These are phyloP conservation scores for Colletotrichum falcatum DNA, from an alignment of 2,329 filamentous ascomycete species.

Conservation along the genomic window DNA sequence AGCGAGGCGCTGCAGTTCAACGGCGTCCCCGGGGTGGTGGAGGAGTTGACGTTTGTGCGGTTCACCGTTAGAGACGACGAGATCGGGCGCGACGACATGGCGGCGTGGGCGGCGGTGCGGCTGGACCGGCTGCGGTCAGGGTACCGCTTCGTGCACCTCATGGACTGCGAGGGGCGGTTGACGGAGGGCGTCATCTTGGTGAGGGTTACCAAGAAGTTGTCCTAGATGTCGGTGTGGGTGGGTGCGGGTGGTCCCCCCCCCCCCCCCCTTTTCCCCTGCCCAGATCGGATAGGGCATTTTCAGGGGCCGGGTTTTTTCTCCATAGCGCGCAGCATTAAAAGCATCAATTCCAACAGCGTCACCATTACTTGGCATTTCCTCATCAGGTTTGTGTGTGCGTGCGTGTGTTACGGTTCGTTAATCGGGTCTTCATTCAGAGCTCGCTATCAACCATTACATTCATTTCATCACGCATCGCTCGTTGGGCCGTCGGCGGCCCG, in stretches of 20 bases:
- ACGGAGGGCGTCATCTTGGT: constrained; percentile 80
- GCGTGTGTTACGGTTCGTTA: neutral
- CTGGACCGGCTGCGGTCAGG: constrained; percentile 84
- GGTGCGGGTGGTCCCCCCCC: no score
- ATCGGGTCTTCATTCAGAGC: neutral
- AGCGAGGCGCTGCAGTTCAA: constrained; percentile 70
- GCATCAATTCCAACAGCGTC: neutral
- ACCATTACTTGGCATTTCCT: neutral
- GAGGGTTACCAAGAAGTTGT: constrained; percentile 73
- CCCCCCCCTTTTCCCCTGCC: neutral
- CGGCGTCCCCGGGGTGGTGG: constrained; percentile 67
- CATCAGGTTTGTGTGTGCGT: neutral
- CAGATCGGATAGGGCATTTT: neutral
- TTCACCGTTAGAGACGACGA: constrained; percentile 93
- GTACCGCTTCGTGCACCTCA: constrained; percentile 81
- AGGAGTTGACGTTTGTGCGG: constrained; percentile 78
- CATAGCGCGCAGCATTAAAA: constrained; percentile 11
- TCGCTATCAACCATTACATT: neutral
- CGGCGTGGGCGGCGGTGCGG: constrained; percentile 90
- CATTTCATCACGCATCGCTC: neutral
- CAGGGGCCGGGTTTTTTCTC: neutral
- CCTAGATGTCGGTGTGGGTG: constrained; percentile 21
- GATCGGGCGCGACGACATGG: constrained; percentile 80
- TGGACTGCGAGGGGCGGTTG: constrained; percentile 74
- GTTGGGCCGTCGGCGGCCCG: no score